Evolutionary conservation across 169 alveolate species (phyloP), one percentile per base, ranked within the genome.

Genomic region (Pseudocohnilembus persalinus): DNA sequence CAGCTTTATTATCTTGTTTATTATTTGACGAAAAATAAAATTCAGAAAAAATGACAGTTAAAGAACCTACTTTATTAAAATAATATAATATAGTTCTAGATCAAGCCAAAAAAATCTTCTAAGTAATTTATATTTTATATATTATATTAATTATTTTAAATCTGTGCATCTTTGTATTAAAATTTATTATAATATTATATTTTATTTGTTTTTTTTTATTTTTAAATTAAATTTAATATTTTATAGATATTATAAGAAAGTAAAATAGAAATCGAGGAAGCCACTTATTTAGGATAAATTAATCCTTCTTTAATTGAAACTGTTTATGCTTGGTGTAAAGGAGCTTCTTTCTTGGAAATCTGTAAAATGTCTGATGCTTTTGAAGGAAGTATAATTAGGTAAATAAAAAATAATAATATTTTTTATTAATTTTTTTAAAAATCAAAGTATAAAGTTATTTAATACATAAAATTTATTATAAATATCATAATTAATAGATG

Each of bases 291-390:
- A n/a, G 95, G 95, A 77, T 91, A 92, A 76, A 97, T 97, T 88
- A 98, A 96, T 91, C 98, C 99, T 72, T 95, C 97, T 34, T 92
- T 98, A 73, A 98, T 98, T 99, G 97, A 98, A 34, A 96, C 97
- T 26, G 98, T 98, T 68, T 93, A 95, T 73, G 95, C 95, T 64
- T 99, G 99, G 99, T 96, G 98, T 77, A 94, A 97, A 87, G 99
- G 99, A 24, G 98, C 96, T 76, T 93, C 98, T 49, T 98, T 98
- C 87, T 95, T 95, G 75, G 99, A 97, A 83, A 94, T 98, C 26
- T 95, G 98, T 88, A 96, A 97, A 78, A 96, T 96, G 64, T 96
- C 98, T 32, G 96, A 97, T 86, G 94, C 98, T n/a, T 99, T 96
- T 91, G 99, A 98, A 92, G 99, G 99, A 77, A 96, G 99, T 0